These are phyloP conservation scores for Graphilbum sp. DNA, from an alignment of 2,329 filamentous ascomycete species.

Conservation along the genomic window DNA sequence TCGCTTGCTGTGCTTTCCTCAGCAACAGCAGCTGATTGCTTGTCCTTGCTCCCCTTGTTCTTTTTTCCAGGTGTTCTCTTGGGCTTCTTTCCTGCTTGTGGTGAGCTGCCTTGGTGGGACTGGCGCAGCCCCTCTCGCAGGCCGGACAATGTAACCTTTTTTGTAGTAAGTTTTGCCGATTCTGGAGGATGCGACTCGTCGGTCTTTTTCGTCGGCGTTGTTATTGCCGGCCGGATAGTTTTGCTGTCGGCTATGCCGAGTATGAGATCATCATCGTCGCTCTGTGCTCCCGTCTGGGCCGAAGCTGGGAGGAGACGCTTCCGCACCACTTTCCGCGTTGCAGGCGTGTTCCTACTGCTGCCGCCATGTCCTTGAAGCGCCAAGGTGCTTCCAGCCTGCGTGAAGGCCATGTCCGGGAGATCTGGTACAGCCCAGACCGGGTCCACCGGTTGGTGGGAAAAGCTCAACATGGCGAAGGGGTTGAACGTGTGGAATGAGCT, in stretches of 20 bases:
- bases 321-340: slow-evolving; percentile 1
- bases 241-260: slow-evolving; percentile 4
- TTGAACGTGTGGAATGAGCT: background rate
- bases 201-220: background rate
- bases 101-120: background rate
- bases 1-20: no score
- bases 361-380: background rate
- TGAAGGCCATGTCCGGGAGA: slow-evolving; percentile 12
- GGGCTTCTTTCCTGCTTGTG: background rate
- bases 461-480: slow-evolving; percentile 4
- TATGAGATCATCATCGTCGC: slow-evolving; percentile 17
- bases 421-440: slow-evolving; percentile 23
- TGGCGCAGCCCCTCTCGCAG: background rate
- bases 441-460: slow-evolving; percentile 14
- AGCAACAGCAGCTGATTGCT: background rate
- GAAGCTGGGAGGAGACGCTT: slow-evolving; percentile 3
- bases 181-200: no score
- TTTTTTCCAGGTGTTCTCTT: no score
- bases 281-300: slow-evolving; percentile 4
- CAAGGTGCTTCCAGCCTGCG: background rate
- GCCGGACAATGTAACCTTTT: background rate
- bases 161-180: no score
- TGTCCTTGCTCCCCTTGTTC: background rate
- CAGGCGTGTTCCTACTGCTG: background rate
- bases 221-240: background rate